Percentiles rank a stretch among this genome's conserved stretches.
phyloP scores from a whole-genome alignment of 2,329 filamentous ascomycete genomes.

The Claviceps arundinis region DNA sequence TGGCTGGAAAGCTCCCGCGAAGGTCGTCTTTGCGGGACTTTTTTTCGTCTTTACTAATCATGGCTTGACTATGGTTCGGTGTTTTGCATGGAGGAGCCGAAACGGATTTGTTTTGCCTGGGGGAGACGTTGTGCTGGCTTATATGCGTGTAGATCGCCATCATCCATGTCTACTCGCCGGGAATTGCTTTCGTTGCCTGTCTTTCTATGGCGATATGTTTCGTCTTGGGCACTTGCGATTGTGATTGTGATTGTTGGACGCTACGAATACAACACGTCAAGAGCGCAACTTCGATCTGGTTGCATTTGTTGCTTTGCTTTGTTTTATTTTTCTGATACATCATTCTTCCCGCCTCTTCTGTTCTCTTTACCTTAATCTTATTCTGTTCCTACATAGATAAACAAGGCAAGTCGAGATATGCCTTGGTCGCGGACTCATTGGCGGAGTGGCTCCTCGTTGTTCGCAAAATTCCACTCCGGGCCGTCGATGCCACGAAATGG shows the following conservation, averaged over 20 bases:
- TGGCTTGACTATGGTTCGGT: not conserved
- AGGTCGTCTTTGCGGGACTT: not conserved
- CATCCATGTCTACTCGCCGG: not conserved
- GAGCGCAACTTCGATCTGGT: no score
- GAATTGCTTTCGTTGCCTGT: not conserved
- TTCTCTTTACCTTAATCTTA: no score
- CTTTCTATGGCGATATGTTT: not conserved
- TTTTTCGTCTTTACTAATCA: not conserved
- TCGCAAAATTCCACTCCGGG: conserved; percentile 33
- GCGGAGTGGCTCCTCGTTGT: conserved; percentile 34
- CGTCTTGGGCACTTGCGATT: not conserved
- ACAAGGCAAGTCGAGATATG: not conserved
- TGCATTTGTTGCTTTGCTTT: no score
- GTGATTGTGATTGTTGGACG: not conserved
- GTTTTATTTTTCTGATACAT: no score
- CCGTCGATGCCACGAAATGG: conserved; percentile 15
- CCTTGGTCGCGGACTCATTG: not conserved
- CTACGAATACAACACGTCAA: not conserved
- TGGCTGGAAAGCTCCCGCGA: not conserved
- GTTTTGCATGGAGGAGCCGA: no score
- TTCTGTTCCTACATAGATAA: not conserved
- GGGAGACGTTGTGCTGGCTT: no score
- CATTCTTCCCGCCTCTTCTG: no score
- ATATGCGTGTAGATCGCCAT: no score
- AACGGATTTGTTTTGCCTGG: no score